Conservation (phyloP, 2,329 filamentous ascomycete species). For the Exophiala xenobiotica region DNA sequence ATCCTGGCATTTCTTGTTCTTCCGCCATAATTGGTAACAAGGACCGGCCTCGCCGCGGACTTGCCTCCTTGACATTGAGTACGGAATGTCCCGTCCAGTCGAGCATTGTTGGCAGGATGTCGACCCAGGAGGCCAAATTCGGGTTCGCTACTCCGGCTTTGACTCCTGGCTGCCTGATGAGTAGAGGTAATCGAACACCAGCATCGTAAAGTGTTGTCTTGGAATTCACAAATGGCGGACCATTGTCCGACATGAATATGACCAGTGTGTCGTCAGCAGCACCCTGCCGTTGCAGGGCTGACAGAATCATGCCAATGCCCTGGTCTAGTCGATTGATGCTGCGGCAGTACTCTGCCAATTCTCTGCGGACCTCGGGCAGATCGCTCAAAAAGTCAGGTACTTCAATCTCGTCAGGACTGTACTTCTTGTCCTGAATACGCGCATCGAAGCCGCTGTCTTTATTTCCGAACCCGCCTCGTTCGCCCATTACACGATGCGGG, state of each 20-base stretch:
- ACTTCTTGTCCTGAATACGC: conserved; percentile 31
- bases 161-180: conserved; percentile 40
- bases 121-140: conserved; percentile 49
- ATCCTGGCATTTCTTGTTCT: conserved; percentile 23
- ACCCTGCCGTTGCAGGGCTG: conserved; percentile 36
- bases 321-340: conserved; percentile 44
- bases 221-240: conserved; percentile 52
- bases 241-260: conserved; percentile 52
- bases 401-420: conserved; percentile 37
- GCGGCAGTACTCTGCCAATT: conserved; percentile 46
- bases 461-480: conserved; percentile 49
- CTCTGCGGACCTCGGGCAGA: conserved; percentile 41
- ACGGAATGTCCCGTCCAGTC: conserved; percentile 39
- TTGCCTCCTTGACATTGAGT: neutral
- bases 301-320: conserved; percentile 44
- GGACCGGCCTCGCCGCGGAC: conserved; percentile 37
- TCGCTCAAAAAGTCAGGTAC: conserved; percentile 46
- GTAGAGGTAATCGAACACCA: conserved; percentile 46
- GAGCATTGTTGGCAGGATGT: conserved; percentile 48
- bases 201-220: conserved; percentile 54
- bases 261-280: conserved; percentile 43
- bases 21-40: conserved; percentile 40
- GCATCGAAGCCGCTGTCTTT: conserved; percentile 34
- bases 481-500: conserved; percentile 46
- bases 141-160: conserved; percentile 38